Base-by-base conservation (phyloP, 805 yeast species). In the Hemisphaericaspora nanyangensis region DNA sequence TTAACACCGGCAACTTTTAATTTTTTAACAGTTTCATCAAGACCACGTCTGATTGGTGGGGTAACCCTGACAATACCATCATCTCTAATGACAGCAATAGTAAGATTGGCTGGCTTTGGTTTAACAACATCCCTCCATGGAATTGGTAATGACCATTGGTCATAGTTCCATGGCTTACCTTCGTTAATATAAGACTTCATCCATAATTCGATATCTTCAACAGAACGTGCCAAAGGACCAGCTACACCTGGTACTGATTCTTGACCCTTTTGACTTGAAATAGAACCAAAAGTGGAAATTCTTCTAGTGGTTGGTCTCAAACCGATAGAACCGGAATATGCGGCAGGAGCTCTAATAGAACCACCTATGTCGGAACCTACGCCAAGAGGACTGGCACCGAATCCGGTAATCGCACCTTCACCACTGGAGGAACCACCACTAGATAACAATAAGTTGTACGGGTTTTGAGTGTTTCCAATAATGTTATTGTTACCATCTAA, bases 131-230 rank as follows among this genome's bases (percentile, higher is more conserved):
- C 57, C 54, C 72, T 70, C 85, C 85, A 79, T 3, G 74, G 72
- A 41, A 77, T 49, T 26, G 77, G 77, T 19, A 74, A 46, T 43
- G 70, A 54, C 53, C 68, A 63, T 25, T 67, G 72, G 49, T 77
- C 82, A 11, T 46, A 49, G 19, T 63, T 61, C 85, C 87, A 80
- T 10, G 88, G 88, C 46, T 76, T 65, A 44, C 86, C 88, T 24
- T 65, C 65, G 52, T 79, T 80, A 48, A 79, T 65, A 55, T 77
- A 80, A 13, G 65, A 45, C 41, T 76, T 70, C 89, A 83, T 82
- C 65, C 80, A 79, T 41, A 77, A 60, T 16, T 82, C 88, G 46
- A 83, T 60, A 59, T 84, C 91, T 4, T 80, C 84, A 34, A 80
- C 63, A 4, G 77, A 61, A 49, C 82, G 72, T 3, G 85, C 70